Base-by-base conservation (phyloP, 2,329 filamentous ascomycete species). In the Aureobasidium namibiae region DNA sequence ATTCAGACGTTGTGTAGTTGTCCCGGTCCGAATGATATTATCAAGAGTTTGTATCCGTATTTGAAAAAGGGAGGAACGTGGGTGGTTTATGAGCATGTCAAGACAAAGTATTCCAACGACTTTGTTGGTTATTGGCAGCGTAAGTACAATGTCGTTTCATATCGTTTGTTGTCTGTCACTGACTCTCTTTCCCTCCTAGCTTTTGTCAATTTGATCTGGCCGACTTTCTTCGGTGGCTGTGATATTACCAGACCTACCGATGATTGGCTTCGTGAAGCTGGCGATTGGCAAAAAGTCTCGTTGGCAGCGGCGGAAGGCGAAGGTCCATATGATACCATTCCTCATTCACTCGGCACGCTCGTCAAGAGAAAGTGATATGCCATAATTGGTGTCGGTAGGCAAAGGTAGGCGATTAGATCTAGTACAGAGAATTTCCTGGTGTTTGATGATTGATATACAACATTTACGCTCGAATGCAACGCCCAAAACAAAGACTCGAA, bases 1-100 rank as follows among this genome's bases (percentile, higher is more conserved):
- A 72, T 86, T 26, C 73, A 86, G 57, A 85, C 83, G 58, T 74
- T 87, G 33, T 87, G 84, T 74, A 82, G 80, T 64, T 84, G 87
- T 53, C 84, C 84, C 0, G 78, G 83, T 3, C 83, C 82, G 3
- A 73, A 81, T 65, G 71, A 73, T 63, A 82, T 85, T 61, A 77
- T 84, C 61, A 70, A 70, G 60, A 76, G 79, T 62, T 69, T 87
- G 31, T 85, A 85, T 67, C 70, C 74, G 33, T 78, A 80, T 56
- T 73, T 87, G 61, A 85, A 83, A 70, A 79, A 80, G 5, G 84
- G 84, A 5, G 84, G 84, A 0, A 73, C 79, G 38, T 86, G 83
- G 82, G 83, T 84, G 62, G 76, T 83, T 1, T 86, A 79, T 64
- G 84, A 87, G 72, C 84, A 87, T 65, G 81, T 87, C 39, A 65